A percentile compares a stretch with the other conserved stretches of the same genome.
phyloP scores from a whole-genome alignment of 2,329 filamentous ascomycete genomes.

The Lecanicillium sp. region DNA sequence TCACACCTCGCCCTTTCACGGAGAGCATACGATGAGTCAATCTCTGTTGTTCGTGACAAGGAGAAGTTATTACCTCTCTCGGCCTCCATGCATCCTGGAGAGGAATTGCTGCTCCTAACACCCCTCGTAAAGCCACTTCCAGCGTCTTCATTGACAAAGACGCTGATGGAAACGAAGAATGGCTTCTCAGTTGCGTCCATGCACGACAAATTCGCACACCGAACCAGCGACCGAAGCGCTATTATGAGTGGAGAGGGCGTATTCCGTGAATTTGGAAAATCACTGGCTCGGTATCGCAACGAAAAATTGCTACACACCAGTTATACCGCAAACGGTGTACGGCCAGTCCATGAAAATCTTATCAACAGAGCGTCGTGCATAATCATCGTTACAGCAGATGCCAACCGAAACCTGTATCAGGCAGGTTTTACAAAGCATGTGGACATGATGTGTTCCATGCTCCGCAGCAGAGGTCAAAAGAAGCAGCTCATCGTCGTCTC shows the following conservation, averaged over 20 bases:
- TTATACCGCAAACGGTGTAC: conserved; percentile 86
- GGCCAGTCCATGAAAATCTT: conserved; percentile 86
- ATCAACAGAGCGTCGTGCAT: conserved; percentile 84
- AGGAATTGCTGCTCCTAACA: conserved; percentile 83
- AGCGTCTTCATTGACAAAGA: conserved; percentile 74
- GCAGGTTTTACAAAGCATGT: conserved; percentile 94
- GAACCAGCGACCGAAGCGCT: conserved; percentile 47
- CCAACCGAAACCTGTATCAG: conserved; percentile 89
- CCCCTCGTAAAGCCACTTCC: conserved; percentile 88
- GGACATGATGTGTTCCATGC: conserved; percentile 87
- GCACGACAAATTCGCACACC: conserved; percentile 49
- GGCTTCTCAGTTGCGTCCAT: conserved; percentile 24
- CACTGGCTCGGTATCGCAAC: conserved; percentile 75
- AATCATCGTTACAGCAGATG: conserved; percentile 86
- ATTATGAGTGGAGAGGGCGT: conserved; percentile 91
- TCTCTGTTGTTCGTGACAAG: conserved; percentile 86
- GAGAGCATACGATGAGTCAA: conserved; percentile 83
- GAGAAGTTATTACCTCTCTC: conserved; percentile 76
- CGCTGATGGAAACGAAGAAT: conserved; percentile 48
- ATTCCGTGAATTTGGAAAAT: conserved; percentile 80
- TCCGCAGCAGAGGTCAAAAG: conserved; percentile 67
- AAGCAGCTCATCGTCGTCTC: conserved; percentile 87
- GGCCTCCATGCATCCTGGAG: conserved; percentile 70
- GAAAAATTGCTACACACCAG: conserved; percentile 88
- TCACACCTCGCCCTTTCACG: conserved; percentile 74